Conservation (phyloP, 805 yeast genomes). For the Suhomyces vadensis region DNA sequence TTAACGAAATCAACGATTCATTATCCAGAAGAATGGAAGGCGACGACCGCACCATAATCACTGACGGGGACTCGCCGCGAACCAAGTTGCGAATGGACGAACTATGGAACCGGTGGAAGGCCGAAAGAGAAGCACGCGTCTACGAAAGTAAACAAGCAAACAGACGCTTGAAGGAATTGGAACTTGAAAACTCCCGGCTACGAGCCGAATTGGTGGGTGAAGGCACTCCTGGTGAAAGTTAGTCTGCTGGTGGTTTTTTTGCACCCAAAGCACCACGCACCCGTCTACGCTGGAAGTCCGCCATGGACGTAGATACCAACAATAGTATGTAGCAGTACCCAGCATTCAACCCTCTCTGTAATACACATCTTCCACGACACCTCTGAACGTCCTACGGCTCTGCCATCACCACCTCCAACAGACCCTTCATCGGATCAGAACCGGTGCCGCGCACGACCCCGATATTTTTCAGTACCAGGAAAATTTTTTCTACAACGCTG, state of each 20-base stretch:
- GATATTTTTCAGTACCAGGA: neutral
- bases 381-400: no score
- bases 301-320: no score
- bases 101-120: conserved; percentile 62
- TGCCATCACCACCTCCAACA: no score
- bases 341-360: no score
- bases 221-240: no score
- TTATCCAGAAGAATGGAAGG: conserved; percentile 17
- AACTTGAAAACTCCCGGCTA: conserved; percentile 51
- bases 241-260: neutral
- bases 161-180: conserved; percentile 52
- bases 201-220: conserved; percentile 16
- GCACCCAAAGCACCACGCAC: neutral
- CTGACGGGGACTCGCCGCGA: conserved; percentile 27
- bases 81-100: conserved; percentile 58
- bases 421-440: no score
- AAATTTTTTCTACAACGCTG: conserved; percentile 4
- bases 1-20: conserved; percentile 24
- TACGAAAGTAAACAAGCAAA: conserved; percentile 60
- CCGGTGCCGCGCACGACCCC: neutral
- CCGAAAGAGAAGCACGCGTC: conserved; percentile 68
- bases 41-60: neutral
- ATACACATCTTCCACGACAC: no score
- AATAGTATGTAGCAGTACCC: no score
- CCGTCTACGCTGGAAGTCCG: no score